Base-by-base conservation (phyloP, 331 rosid species). In the Phaseolus coccineus region DNA sequence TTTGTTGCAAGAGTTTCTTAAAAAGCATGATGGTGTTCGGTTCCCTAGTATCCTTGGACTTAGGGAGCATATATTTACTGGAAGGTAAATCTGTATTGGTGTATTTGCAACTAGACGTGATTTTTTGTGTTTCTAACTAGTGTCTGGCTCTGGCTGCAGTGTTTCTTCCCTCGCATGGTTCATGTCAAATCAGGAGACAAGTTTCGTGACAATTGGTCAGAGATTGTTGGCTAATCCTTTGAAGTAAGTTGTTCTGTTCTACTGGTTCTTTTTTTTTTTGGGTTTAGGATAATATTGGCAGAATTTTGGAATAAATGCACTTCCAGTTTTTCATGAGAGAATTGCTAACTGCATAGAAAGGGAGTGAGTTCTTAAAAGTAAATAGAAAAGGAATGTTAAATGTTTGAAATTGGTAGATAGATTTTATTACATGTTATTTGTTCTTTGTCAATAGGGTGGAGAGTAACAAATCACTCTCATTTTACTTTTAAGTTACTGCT, bases 141-240 rank as follows among this genome's bases (percentile, higher is more conserved):
- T 80, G 74, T 76, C 53, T 81, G 82, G 63, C 51, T 85, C 16
- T 85, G 73, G 73, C 85, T 81, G 65, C 87, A 96, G 99, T 96
- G 99, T 96, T 87, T 96, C 99, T 79, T 96, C 99, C 77, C 97
- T 96, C 77, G 99, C 99, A 27, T 93, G 99, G 98, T 96, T 96
- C 91, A 96, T 93, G 99, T 93, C 98, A 83, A 96, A 96, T 93
- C 99, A 96, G 85, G 99, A 96, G 87, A 96, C 97, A 22, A 93
- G 99, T 91, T 96, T 96, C n/a, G 98, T 93, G 82, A 93, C 98
- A 48, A 96, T 96, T 84, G 99, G 99, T 73, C 99, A 96, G 87
- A 91, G 99, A 89, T 82, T 96, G 85, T 81, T 96, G 91, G 99
- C 99, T 71, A 91, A 90, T 87, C 99, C 99, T 28, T 85, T 96